Percentiles rank a stretch among this genome's conserved stretches.
Evolutionary conservation across 176 grass and related monocot genomes (phyloP).

Genomic region (Oryza officinalis): DNA sequence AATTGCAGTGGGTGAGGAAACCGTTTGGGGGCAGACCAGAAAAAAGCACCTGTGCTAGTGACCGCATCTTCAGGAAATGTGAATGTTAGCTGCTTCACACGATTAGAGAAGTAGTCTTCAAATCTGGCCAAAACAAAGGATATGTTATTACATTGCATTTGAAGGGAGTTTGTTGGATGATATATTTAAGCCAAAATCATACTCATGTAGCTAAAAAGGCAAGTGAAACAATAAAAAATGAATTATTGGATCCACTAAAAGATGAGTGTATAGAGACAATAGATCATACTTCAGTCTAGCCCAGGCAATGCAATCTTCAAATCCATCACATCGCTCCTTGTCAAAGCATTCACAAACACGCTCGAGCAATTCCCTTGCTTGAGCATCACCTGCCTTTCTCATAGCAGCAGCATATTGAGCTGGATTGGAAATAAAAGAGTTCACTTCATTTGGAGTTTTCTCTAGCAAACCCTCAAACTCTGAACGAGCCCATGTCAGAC

Average conservation of each 20-base stretch:
- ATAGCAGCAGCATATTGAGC: constrained; percentile 59
- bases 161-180: not conserved
- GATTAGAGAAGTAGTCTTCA: constrained; percentile 81
- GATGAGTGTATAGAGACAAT: constrained; percentile 20
- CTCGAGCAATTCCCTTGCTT: constrained; percentile 65
- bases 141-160: constrained; percentile 17
- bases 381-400: constrained; percentile 77
- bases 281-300: constrained; percentile 71
- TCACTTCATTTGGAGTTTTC: constrained; percentile 77
- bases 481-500: constrained; percentile 76
- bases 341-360: constrained; percentile 58
- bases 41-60: constrained; percentile 69
- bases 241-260: constrained; percentile 5
- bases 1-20: constrained; percentile 65
- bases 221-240: not conserved
- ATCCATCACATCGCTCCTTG: constrained; percentile 62
- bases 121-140: constrained; percentile 43
- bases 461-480: constrained; percentile 79
- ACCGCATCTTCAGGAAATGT: constrained; percentile 72
- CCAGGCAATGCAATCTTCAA: constrained; percentile 71
- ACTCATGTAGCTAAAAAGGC: constrained; percentile 1
- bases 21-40: constrained; percentile 86
- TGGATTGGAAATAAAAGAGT: constrained; percentile 67
- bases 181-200: constrained; percentile 11
- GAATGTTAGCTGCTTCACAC: constrained; percentile 81